These are phyloP conservation scores for Juncus inflexus DNA, from an alignment of 176 grass and related monocot genomes.

Conservation along the genomic window DNA sequence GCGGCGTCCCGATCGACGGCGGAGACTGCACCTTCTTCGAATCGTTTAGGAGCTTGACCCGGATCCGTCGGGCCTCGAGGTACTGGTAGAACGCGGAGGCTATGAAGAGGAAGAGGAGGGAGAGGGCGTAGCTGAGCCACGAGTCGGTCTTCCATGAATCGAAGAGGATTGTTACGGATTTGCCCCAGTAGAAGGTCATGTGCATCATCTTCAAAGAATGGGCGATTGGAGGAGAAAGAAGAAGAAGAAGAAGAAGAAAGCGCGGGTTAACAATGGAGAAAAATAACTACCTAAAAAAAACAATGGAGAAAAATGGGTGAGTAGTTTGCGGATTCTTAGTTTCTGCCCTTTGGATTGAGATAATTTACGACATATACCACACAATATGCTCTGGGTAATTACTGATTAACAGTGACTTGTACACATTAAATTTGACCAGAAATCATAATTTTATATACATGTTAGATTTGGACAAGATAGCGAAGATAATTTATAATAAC, in stretches of 20 bases:
- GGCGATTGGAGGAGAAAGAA: neutral
- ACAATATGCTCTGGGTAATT: neutral
- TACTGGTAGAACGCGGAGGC: conserved; percentile 91
- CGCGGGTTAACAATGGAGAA: neutral
- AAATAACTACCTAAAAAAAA: too few species aligned
- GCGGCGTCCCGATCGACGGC: conserved; percentile 25
- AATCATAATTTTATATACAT: neutral
- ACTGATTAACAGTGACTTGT: neutral
- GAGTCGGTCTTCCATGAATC: conserved; percentile 71
- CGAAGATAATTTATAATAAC: too few species aligned
- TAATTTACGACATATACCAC: neutral
- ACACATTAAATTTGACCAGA: neutral
- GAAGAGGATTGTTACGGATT: conserved; percentile 73
- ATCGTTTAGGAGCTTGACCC: conserved; percentile 42
- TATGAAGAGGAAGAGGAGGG: conserved; percentile 65
- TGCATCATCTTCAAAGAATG: conserved; percentile 69
- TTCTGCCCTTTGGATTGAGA: neutral
- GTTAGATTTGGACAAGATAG: too few species aligned
- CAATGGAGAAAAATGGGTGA: neutral
- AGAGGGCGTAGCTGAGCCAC: conserved; percentile 69
- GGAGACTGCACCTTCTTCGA: conserved; percentile 32
- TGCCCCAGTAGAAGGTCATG: conserved; percentile 99
- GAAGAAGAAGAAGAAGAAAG: neutral
- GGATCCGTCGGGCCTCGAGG: conserved; percentile 81
- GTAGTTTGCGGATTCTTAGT: neutral